Conservation (phyloP, 768 basidiomycete genomes). For the Calocybe gangraenosa region DNA sequence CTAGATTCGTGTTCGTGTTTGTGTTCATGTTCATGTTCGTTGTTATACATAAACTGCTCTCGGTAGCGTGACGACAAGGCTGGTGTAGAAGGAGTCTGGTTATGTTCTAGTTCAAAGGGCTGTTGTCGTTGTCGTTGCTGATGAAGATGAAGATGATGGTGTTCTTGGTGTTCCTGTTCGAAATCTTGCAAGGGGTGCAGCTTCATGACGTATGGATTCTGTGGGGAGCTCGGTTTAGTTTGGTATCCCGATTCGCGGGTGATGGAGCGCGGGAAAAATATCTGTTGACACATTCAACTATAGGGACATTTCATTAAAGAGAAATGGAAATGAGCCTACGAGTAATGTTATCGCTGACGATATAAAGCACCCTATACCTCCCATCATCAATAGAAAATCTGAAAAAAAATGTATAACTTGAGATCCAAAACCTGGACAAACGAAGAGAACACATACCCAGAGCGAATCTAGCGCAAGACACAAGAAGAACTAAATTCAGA, state of each 20-base stretch:
- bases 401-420: neutral
- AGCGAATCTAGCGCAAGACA: slow-evolving; percentile 44
- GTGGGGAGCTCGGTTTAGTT: slow-evolving; percentile 30
- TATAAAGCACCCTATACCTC: slow-evolving; percentile 70
- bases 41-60: neutral
- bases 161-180: neutral
- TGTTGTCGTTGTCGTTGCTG: neutral
- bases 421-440: neutral
- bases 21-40: neutral
- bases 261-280: slow-evolving; percentile 78
- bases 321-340: slow-evolving; percentile 35
- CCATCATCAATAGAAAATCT: slow-evolving; percentile 72
- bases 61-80: too few relatives aligned
- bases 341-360: slow-evolving; percentile 80
- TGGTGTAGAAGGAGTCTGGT: too few relatives aligned
- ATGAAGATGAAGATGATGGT: neutral
- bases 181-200: slow-evolving; percentile 10
- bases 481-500: neutral
- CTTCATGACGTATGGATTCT: slow-evolving; percentile 25
- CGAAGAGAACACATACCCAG: slow-evolving; percentile 36
- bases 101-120: neutral
- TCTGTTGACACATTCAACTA: too few relatives aligned
- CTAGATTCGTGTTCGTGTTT: neutral
- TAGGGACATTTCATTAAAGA: too few relatives aligned
- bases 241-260: slow-evolving; percentile 60